Conservation (phyloP, 2,329 filamentous ascomycete genomes). For the Nemania abortiva region DNA sequence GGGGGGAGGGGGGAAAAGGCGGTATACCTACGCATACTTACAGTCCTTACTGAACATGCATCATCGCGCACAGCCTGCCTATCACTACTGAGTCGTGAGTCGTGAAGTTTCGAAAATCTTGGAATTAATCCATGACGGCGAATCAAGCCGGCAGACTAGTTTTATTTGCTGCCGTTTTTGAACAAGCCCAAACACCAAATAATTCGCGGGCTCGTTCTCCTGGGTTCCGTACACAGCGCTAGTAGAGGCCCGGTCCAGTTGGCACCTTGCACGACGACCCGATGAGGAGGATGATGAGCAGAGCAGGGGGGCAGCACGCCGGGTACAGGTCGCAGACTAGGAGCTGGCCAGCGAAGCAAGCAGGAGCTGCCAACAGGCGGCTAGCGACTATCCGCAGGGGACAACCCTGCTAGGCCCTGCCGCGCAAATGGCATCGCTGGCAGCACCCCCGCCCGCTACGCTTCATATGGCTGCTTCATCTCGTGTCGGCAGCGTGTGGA, state of each 20-base stretch:
- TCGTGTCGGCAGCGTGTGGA: slow-evolving; percentile 36
- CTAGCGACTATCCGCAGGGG: slow-evolving; percentile 38
- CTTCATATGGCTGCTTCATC: slow-evolving; percentile 37
- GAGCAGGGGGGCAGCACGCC: neutral
- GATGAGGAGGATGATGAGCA: slow-evolving; percentile 1
- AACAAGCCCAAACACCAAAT: slow-evolving; percentile 12
- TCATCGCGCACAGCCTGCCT: slow-evolving; percentile 3
- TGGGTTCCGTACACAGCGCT: neutral
- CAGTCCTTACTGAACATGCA: too few relatives aligned
- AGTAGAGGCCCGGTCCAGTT: neutral
- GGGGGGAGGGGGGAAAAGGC: neutral
- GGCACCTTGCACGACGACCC: neutral
- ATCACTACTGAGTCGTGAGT: neutral
- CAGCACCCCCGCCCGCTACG: slow-evolving; percentile 47
- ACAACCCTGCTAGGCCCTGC: slow-evolving; percentile 40
- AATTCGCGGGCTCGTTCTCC: neutral
- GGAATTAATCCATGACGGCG: slow-evolving; percentile 24
- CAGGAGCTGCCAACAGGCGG: slow-evolving; percentile 39
- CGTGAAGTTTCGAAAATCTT: slow-evolving; percentile 5
- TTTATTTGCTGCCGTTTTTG: slow-evolving; percentile 24
- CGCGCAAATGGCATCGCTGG: slow-evolving; percentile 43
- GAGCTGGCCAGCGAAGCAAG: slow-evolving; percentile 43
- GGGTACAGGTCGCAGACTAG: neutral
- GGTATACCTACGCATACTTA: slow-evolving; percentile 35
- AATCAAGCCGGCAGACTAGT: slow-evolving; percentile 31